phyloP scores from a whole-genome alignment of 257 asterid species.

The Perilla frutescens region DNA sequence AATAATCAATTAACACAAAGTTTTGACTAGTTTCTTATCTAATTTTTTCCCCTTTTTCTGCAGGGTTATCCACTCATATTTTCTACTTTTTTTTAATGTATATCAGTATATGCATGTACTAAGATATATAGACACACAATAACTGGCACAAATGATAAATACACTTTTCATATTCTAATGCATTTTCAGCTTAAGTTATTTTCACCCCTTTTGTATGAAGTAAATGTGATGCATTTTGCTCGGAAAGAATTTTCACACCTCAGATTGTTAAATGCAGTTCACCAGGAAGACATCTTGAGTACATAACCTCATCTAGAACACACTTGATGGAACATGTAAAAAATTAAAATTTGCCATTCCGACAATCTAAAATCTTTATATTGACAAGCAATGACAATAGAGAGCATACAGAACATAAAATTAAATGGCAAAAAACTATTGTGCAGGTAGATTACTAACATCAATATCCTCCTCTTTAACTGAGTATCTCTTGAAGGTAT shows the following conservation, averaged over 20 bases:
- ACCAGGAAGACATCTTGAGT: no score
- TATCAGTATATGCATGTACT: neutral
- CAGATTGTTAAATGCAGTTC: neutral
- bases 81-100: neutral
- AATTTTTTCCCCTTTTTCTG: neutral
- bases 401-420: constrained; percentile 10
- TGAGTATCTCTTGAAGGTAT: constrained; percentile 78
- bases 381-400: neutral
- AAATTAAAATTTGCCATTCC: neutral
- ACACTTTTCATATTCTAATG: neutral
- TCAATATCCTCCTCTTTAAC: constrained; percentile 88
- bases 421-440: neutral
- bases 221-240: neutral
- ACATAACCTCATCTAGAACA: neutral
- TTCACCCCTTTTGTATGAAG: neutral
- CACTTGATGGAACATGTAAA: constrained; percentile 17
- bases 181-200: constrained; percentile 10
- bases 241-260: neutral
- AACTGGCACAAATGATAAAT: neutral
- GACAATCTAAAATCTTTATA: constrained; percentile 8
- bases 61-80: neutral
- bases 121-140: neutral
- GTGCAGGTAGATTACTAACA: constrained; percentile 51
- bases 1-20: neutral
- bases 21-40: neutral